phyloP scores from a whole-genome alignment of 2,329 filamentous ascomycete genomes.

The Trichoderma sp. region DNA sequence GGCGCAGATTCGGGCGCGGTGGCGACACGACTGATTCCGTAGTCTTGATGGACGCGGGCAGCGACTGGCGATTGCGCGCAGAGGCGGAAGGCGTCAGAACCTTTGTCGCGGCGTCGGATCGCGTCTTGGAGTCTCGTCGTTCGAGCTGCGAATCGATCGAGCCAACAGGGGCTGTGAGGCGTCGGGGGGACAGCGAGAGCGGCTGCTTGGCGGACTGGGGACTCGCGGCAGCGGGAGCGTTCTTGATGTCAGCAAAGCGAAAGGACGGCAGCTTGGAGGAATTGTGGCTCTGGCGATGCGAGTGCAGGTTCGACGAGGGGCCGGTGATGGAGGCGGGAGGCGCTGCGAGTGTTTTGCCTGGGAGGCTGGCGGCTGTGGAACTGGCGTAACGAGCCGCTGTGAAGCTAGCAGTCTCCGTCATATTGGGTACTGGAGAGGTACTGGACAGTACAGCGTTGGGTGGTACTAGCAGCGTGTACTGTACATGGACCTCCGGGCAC shows the following conservation, averaged over 20 bases:
- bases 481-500: constrained; percentile 5
- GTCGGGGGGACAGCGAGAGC: constrained; percentile 10
- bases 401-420: constrained; percentile 22
- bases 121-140: constrained; percentile 4
- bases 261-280: constrained; percentile 55
- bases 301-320: constrained; percentile 34
- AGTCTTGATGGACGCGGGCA: background rate
- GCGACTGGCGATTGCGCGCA: constrained; percentile 10
- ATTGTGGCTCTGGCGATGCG: constrained; percentile 52
- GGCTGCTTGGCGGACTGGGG: constrained; percentile 25
- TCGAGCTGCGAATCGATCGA: constrained; percentile 14
- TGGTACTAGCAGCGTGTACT: constrained; percentile 4
- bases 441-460: background rate
- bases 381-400: constrained; percentile 18
- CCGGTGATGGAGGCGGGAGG: constrained; percentile 20
- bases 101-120: background rate
- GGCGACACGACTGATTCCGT: background rate
- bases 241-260: constrained; percentile 50
- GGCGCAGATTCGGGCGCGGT: constrained; percentile 15
- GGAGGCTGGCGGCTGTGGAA: constrained; percentile 19
- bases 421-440: constrained; percentile 12
- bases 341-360: constrained; percentile 16
- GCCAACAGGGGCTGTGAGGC: constrained; percentile 17
- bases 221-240: constrained; percentile 25
- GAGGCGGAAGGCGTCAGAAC: background rate